Evolutionary conservation across 2,329 filamentous ascomycete genomes (phyloP), one percentile per base, ranked within the genome.

Genomic region (Xylaria polymorpha): DNA sequence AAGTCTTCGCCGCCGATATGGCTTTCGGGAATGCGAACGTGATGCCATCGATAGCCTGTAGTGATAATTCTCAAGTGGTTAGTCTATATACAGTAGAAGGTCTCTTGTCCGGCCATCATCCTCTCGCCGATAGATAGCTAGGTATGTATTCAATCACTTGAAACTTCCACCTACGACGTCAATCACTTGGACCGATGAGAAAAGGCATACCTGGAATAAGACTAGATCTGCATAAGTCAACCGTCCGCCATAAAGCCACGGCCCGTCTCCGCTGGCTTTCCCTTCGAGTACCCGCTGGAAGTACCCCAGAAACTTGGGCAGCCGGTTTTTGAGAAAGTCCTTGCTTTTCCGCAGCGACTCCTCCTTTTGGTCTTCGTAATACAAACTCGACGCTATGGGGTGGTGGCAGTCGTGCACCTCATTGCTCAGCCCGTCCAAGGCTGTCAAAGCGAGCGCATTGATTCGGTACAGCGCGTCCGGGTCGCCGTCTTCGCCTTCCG

Each of bases 361-460:
- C 0, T 84, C 81, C 78, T 91, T 93, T 80, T 95, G 92, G 32
- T 94, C 91, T 75, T 94, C 91, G 74, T 94, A 95, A 78, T 90
- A 91, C 4, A 86, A 77, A 1, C 79, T 77, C 0, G 81, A 76
- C 1, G 87, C 84, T 61, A 93, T 82, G 0, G 92, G 92, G 75
- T 95, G 92, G 77, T 95, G 92, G 32, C 88, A 89, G 74, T 94
- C 91, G 77, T 94, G 92, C 0, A 88, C 79, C 80, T 94, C 92
- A 72, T 91, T 89, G 75, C 87, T 87, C 56, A 94, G 79, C 0
- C 87, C 87, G 74, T 95, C 92, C 20, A 94, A 80, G 1, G 91
- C 90, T 3, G 92, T 94, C 67, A 94, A 80, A 0, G 86, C 84
- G 35, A 94, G 84, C 57, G 83, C 84, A 67, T 92, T 89, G 70